Evolutionary conservation across 768 basidiomycete species (phyloP).

Genomic region (Macrolepiota albuminosa): DNA sequence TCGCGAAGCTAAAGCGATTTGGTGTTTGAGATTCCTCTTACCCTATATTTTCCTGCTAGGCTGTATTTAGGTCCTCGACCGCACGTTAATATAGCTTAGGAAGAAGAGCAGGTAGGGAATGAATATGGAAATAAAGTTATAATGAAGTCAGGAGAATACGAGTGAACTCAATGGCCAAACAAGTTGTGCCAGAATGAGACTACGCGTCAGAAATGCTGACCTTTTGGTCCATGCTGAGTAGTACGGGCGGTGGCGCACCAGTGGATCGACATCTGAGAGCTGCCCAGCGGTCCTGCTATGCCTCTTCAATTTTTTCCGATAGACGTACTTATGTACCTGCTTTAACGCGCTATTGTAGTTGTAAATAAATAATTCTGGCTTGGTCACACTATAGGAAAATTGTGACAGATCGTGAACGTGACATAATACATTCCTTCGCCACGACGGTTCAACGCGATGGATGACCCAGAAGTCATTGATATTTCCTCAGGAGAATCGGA

Average conservation of each 20-base stretch:
- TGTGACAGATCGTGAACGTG: constrained; percentile 13
- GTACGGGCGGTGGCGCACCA: background rate
- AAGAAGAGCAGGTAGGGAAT: too few relatives aligned
- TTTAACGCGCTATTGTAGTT: too few relatives aligned
- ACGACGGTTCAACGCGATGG: constrained; percentile 6
- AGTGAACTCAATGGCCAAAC: background rate
- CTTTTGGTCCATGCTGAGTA: background rate
- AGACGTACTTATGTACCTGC: too few relatives aligned
- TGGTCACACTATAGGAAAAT: background rate
- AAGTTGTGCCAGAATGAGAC: background rate
- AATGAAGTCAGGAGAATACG: background rate
- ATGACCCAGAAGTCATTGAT: constrained; percentile 30
- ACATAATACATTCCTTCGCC: constrained; percentile 7
- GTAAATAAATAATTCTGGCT: background rate
- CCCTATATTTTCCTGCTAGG: background rate
- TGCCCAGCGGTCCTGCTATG: too few relatives aligned
- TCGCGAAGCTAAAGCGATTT: constrained; percentile 77
- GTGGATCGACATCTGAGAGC: background rate
- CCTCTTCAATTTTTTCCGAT: too few relatives aligned
- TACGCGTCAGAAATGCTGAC: too few relatives aligned
- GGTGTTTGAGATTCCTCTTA: constrained; percentile 27
- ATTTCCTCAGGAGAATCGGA: constrained; percentile 28
- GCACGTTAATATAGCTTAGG: background rate
- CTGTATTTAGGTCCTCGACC: background rate
- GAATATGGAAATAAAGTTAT: too few relatives aligned